phyloP scores from a whole-genome alignment of 208 protist species.

The Trypanosomatidae sp. region DNA sequence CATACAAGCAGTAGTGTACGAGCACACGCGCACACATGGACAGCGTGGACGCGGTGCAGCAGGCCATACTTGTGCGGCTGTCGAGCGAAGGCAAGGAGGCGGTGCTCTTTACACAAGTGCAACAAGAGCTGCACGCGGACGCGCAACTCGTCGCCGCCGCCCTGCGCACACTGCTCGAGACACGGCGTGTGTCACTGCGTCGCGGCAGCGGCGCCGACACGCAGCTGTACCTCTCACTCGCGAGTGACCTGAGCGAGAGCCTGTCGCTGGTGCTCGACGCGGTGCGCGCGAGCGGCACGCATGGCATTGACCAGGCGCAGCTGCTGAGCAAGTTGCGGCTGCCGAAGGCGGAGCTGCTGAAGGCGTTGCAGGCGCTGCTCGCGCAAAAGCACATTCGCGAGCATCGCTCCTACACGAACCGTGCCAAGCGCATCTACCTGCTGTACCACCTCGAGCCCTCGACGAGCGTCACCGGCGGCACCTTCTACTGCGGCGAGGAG shows the following conservation, averaged over 20 bases:
- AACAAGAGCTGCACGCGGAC: conserved; percentile 26
- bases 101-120: conserved; percentile 22
- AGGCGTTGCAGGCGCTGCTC: conserved; percentile 37
- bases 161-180: conserved; percentile 39
- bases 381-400: conserved; percentile 55
- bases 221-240: conserved; percentile 40
- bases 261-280: conserved; percentile 40
- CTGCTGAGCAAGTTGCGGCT: conserved; percentile 37
- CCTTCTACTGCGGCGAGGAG: conserved; percentile 74
- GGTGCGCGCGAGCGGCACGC: conserved; percentile 45
- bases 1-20: background rate
- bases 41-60: conserved; percentile 8
- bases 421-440: conserved; percentile 70
- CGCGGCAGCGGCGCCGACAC: conserved; percentile 16
- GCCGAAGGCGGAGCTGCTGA: conserved; percentile 50
- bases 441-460: conserved; percentile 72
- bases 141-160: conserved; percentile 15
- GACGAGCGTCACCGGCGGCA: conserved; percentile 58
- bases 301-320: conserved; percentile 59
- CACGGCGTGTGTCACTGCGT: conserved; percentile 24
- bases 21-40: background rate
- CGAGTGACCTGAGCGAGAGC: conserved; percentile 39
- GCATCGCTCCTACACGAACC: conserved; percentile 65
- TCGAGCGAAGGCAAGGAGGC: conserved; percentile 21
- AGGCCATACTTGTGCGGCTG: conserved; percentile 24